Evolutionary conservation across 176 grass and related monocot genomes (phyloP).

Genomic region (Tillandsia fasciculata): DNA sequence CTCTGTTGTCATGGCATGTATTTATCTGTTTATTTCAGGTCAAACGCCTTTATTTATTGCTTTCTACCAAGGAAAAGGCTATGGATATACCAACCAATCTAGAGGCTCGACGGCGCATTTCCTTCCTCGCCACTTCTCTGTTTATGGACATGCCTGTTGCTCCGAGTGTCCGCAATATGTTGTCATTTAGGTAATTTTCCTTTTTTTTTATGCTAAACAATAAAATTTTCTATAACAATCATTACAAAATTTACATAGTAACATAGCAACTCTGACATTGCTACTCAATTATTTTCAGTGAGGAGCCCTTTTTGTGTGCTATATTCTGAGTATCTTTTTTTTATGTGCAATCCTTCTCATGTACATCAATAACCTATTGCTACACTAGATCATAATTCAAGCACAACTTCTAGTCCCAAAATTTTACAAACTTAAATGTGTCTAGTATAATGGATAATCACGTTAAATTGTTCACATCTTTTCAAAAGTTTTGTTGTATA

Average conservation of each 20-base stretch:
- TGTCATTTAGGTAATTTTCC: conserved; percentile 77
- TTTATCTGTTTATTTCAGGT: conserved; percentile 38
- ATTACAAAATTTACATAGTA: too few species aligned
- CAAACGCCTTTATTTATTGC: conserved; percentile 70
- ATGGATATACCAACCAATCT: conserved; percentile 66
- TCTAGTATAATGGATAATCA: too few species aligned
- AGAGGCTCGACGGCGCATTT: conserved; percentile 76
- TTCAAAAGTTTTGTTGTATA: neutral
- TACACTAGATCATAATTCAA: neutral
- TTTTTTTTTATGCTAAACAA: neutral
- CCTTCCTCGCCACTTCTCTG: conserved; percentile 85
- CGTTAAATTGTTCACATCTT: too few species aligned
- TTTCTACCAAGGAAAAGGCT: conserved; percentile 76
- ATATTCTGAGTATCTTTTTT: neutral
- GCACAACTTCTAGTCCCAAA: too few species aligned
- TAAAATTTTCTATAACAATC: too few species aligned
- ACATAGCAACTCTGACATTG: neutral
- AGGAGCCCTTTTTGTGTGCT: neutral
- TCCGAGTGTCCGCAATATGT: conserved; percentile 79
- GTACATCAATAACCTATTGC: neutral
- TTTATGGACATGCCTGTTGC: conserved; percentile 95
- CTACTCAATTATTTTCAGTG: neutral
- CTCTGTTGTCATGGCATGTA: neutral
- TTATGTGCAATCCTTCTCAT: too few species aligned
- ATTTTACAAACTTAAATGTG: too few species aligned